phyloP scores from a whole-genome alignment of 441 rosid species.

The Monsonia emarginata region DNA sequence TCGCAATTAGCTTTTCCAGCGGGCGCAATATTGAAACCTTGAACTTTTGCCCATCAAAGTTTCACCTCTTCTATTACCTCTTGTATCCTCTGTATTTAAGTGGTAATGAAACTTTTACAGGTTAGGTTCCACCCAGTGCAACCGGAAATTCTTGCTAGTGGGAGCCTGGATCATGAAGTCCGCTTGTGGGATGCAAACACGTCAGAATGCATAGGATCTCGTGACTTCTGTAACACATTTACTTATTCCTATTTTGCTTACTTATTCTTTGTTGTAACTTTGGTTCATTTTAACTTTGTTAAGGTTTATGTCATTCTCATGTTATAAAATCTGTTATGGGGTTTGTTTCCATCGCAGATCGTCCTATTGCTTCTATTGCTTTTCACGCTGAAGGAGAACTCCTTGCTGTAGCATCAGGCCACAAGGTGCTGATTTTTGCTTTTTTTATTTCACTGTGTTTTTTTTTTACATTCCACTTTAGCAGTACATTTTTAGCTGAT shows the following conservation, averaged over 20 bases:
- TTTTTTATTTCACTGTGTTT: slow-evolving; percentile 11
- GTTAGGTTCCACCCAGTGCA: slow-evolving; percentile 81
- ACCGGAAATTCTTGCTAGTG: slow-evolving; percentile 83
- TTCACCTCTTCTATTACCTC: not conserved
- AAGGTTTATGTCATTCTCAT: not conserved
- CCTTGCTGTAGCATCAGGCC: slow-evolving; percentile 91
- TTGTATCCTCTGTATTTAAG: slow-evolving; percentile 1
- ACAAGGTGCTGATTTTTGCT: slow-evolving; percentile 49
- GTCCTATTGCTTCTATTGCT: slow-evolving; percentile 92
- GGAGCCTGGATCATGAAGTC: slow-evolving; percentile 88
- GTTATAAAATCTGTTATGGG: not conserved
- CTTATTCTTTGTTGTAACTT: not conserved
- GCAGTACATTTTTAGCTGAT: not conserved
- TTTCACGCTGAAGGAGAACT: slow-evolving; percentile 85
- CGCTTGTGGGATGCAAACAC: slow-evolving; percentile 77
- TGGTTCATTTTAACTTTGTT: not conserved
- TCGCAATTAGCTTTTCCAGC: no score
- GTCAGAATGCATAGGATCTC: slow-evolving; percentile 64
- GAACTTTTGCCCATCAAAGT: not conserved
- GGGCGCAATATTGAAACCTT: not conserved
- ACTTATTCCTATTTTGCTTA: slow-evolving; percentile 16
- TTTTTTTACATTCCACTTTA: not conserved
- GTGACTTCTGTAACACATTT: slow-evolving; percentile 60
- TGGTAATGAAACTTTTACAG: slow-evolving; percentile 36
- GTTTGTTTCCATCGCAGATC: slow-evolving; percentile 36